Conservation (phyloP, 352 stramenopile genomes). For the Thalassiosira oceanica region DNA sequence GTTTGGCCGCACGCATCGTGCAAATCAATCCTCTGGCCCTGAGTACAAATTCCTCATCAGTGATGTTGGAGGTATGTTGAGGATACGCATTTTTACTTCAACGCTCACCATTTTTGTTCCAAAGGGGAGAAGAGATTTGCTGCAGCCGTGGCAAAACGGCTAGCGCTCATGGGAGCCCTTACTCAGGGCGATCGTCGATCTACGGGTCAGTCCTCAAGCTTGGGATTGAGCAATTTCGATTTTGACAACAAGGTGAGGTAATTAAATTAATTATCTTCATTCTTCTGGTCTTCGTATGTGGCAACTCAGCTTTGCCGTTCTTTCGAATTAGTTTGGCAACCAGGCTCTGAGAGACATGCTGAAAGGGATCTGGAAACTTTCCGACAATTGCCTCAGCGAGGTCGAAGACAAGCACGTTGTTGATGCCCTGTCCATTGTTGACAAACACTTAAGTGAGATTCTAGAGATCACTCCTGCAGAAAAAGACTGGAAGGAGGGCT, state of each 20-base stretch:
- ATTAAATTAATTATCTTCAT: no score
- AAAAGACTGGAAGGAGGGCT: not conserved
- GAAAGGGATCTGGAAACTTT: constrained; percentile 14
- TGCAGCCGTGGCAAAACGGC: constrained; percentile 79
- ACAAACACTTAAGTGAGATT: constrained; percentile 21
- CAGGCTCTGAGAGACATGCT: constrained; percentile 35
- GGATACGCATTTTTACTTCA: no score
- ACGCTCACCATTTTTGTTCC: no score
- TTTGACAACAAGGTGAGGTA: constrained; percentile 66
- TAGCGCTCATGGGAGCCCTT: constrained; percentile 81
- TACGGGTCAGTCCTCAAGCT: constrained; percentile 71
- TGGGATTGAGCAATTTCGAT: constrained; percentile 69
- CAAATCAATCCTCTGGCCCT: constrained; percentile 75
- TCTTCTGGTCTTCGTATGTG: no score
- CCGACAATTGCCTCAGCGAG: constrained; percentile 1
- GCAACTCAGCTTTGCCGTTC: constrained; percentile 10
- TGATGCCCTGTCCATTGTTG: constrained; percentile 27
- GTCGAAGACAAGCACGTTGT: constrained; percentile 12
- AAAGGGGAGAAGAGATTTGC: constrained; percentile 78
- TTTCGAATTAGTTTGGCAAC: constrained; percentile 33
- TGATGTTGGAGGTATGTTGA: constrained; percentile 82
- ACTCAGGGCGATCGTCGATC: constrained; percentile 83
- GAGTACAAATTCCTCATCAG: constrained; percentile 82
- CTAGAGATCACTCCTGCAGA: constrained; percentile 9
- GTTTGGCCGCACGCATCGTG: constrained; percentile 25